Base-by-base conservation (phyloP, 495 filamentous ascomycete genomes). In the Podospora appendiculata region DNA sequence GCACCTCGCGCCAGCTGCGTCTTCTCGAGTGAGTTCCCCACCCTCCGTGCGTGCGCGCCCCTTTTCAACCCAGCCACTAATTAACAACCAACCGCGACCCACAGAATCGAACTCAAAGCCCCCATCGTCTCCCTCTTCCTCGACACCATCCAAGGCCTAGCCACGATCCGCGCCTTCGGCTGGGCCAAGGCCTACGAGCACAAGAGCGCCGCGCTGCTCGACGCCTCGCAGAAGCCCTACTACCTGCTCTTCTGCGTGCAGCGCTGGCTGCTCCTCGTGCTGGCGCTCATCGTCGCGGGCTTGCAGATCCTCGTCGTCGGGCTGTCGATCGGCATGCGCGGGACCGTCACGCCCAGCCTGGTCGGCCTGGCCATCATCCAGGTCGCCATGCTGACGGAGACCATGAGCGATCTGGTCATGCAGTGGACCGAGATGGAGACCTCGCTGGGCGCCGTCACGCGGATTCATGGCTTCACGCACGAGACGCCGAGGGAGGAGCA, bases 1-100 rank as follows among this genome's bases (percentile, higher is more conserved):
- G 75, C 9, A 78, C 75, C 1, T 79, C 77, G 1, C 73, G 78
- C 3, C 80, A 82, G 54, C 44, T 85, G 6, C 72, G 80, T 12
- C 54, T 82, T 2, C 57, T 85, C 0, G 80, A 83, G 13, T 32
- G 4, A 25, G 14, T 46, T 43, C 4, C 1, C 14, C 44, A 12
- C 14, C 44, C 10, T n/a, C n/a, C n/a, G n/a, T n/a, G n/a, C n/a
- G n/a, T n/a, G n/a, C 11, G 4, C 0, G 32, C 25, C 14, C 32
- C 6, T 9, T 12, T 32, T 10, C 44, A 13, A 12, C 5, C 17
- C 44, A 25, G 11, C 12, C 10, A 25, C 6, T 25, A n/a, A 10
- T 10, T 13, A n/a, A n/a, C 4, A 32, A 34, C 2, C 44, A n/a
- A 18, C 8, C 19, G 4, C 44, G 4, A 32, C 8, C 3, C 17